Evolutionary conservation across 2,329 filamentous ascomycete species (phyloP), one percentile per base, ranked within the genome.

Genomic region (Hypoxylon sp.): DNA sequence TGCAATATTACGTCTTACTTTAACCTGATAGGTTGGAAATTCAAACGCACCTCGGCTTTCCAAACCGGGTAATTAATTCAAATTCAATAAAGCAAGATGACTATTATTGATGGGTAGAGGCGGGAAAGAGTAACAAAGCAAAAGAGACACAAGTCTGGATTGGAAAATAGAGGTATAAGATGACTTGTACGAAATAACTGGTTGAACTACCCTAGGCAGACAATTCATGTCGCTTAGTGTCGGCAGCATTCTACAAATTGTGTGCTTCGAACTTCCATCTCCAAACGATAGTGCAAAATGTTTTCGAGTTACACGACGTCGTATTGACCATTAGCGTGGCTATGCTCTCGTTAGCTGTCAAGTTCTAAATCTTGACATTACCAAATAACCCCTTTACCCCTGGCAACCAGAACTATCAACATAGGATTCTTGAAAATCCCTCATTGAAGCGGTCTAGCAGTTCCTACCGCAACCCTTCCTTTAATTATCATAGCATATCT

Each of bases 401-500:
- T 4, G 13, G 30, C 13, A 34, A 4, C 30, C 10, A 13, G 10
- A 13, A 32, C 6, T 32, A 32, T 13, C 30, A 8, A 32, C 4
- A 32, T 32, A 13, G 11, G 11, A 10, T 6, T 17, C 34, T 39
- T n/a, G n/a, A 39, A n/a, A 39, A 17, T 39, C 4, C 11, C 34
- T 17, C 37, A 41, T 41, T 4, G n/a, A 41, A 41, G 37, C 37
- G 8, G 37, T 8, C n/a, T n/a, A 41, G 37, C n/a, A 34, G 2
- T 15, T 10, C 11, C 11, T 52, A 47, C 3, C n/a, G 22, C 19
- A 4, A 24, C 32, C 39, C 17, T 15, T 6, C 10, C 28, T 6
- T 48, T 65, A 65, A 10, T 66, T 66, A 41, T 76, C 74, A 53
- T 74, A 76, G 59, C 73, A 74, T 56, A 76, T 70, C 56, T 71